These are phyloP conservation scores for Cladophialophora carrionii DNA, from an alignment of 2,329 filamentous ascomycete species.

Conservation along the genomic window DNA sequence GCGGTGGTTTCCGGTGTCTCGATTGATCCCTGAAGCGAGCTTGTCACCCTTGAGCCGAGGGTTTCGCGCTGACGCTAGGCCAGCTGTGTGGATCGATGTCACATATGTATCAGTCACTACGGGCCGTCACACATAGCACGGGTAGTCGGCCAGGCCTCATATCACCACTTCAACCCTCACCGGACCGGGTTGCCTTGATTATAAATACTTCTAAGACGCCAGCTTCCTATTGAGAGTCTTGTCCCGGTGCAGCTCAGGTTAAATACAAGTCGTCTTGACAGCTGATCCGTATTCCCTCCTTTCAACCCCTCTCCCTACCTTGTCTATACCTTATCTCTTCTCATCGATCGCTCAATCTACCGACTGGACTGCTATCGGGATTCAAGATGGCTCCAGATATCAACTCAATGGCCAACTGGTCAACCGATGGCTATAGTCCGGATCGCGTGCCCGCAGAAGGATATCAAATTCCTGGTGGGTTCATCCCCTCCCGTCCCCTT, in stretches of 20 bases:
- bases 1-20: background rate
- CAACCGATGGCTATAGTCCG: slow-evolving; percentile 43
- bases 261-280: background rate
- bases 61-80: background rate
- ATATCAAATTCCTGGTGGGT: slow-evolving; percentile 49
- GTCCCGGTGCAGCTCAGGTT: background rate
- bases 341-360: background rate
- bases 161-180: background rate
- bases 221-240: background rate
- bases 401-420: slow-evolving; percentile 33
- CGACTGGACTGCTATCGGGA: background rate
- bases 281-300: background rate
- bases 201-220: background rate
- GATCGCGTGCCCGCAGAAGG: slow-evolving; percentile 53
- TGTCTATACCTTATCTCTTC: background rate
- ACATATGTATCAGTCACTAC: background rate
- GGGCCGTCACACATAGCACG: background rate
- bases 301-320: background rate
- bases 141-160: background rate
- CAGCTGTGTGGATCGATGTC: background rate
- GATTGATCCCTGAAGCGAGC: background rate
- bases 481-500: background rate
- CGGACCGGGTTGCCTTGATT: background rate
- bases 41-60: background rate
- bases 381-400: slow-evolving; percentile 37